Base-by-base conservation (phyloP, 257 asterid genomes). In the Scutellaria minor region DNA sequence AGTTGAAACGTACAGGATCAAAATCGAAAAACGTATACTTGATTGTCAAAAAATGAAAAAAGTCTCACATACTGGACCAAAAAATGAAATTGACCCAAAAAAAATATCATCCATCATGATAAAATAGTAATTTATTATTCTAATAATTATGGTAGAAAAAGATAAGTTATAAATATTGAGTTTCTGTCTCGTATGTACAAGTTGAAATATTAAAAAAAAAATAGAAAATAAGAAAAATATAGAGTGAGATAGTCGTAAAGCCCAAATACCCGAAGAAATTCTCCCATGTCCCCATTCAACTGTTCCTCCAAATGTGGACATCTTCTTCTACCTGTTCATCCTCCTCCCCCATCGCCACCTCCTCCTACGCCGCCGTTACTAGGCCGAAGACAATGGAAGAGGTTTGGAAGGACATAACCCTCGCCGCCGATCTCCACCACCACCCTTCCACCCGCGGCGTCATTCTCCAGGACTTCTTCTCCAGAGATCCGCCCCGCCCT, bases 381-480 rank as follows among this genome's bases (percentile, higher is more conserved):
- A 5, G 62, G 39, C 58, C 82, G 45, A 86, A 73, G 55, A 78
- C 84, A 15, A 88, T 88, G 93, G 96, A 88, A 20, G 93, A 90
- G 7, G 93, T 86, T 1, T 90, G 97, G 97, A 83, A 78, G 48
- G 92, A 85, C 74, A 88, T 87, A 24, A 85, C 62, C 27, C 82
- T 85, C 63, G 68, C 86, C 63, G 78, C 85, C 27, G 85, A 82
- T 50, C 86, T 80, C 24, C 78, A 37, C 62, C 77, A 24, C 75
- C 70, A 73, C 69, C 79, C 77, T 11, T 64, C 73, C 73, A 47
- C 62, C 66, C 61, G 46, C 24, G 84, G 85, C 18, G 66, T 80
- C 59, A 81, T 75, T 24, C 77, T 90, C 9, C 92, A 86, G 66
- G 95, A 90, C 81, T 90, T 85, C 52, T 80, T 90, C 58, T 74